Conservation (phyloP, 2,329 filamentous ascomycete genomes). For the Apiospora marii region DNA sequence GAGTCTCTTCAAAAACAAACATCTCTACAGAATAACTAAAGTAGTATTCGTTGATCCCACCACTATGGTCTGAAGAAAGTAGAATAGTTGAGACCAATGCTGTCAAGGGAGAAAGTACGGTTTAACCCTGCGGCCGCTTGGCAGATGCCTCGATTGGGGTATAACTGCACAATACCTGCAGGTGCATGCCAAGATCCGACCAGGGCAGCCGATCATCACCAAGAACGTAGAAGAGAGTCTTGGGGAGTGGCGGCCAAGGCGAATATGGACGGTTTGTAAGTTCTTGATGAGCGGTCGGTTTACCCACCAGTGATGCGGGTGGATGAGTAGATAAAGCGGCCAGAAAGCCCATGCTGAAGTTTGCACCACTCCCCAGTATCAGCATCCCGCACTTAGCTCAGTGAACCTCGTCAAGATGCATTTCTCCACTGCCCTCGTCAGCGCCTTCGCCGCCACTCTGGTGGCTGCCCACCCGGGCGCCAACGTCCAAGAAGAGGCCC, state of each 20-base stretch:
- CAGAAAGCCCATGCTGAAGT: no score
- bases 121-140: not conserved
- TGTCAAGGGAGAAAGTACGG: no score
- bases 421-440: slow-evolving; percentile 34
- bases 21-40: no score
- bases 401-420: slow-evolving; percentile 32
- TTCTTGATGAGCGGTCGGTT: not conserved
- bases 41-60: no score
- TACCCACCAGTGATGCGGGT: no score
- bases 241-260: not conserved
- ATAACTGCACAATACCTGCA: not conserved
- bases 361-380: not conserved
- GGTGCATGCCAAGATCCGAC: not conserved
- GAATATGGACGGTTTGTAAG: not conserved
- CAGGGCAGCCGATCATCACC: not conserved
- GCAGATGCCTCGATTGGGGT: not conserved
- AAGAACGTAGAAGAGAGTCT: not conserved
- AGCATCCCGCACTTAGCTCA: not conserved
- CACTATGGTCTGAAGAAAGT: no score
- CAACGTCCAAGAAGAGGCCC: slow-evolving; percentile 55
- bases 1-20: no score
- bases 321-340: not conserved
- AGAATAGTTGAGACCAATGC: no score
- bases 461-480: slow-evolving; percentile 57
- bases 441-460: slow-evolving; percentile 32